A percentile compares a stretch with the other conserved stretches of the same genome.
These are phyloP conservation scores for Trichoderma sp. DNA, from an alignment of 2,329 filamentous ascomycete species.

Conservation along the genomic window DNA sequence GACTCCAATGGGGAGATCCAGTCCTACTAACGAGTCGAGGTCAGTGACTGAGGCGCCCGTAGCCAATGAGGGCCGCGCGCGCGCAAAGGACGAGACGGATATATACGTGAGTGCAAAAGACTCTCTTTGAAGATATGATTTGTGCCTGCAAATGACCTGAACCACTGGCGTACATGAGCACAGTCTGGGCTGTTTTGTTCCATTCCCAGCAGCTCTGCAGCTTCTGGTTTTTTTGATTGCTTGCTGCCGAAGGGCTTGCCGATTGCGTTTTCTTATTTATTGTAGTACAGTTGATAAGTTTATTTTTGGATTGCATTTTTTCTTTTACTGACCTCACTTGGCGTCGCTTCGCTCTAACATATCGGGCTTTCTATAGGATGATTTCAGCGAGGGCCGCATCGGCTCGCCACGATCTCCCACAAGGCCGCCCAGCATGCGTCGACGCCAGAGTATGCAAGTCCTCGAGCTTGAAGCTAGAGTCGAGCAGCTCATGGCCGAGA, in stretches of 20 bases:
- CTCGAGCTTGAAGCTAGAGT: constrained; percentile 86
- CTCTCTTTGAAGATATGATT: constrained; percentile 45
- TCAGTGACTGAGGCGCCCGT: constrained; percentile 58
- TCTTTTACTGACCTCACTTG: background rate
- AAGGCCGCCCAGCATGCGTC: constrained; percentile 91
- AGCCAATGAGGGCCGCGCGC: constrained; percentile 84
- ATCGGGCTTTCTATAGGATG: constrained; percentile 63
- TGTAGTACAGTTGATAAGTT: too few species aligned
- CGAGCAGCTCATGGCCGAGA: constrained; percentile 83
- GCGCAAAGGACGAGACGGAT: constrained; percentile 84
- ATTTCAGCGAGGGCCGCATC: constrained; percentile 83
- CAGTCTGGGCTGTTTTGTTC: background rate
- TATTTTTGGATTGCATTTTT: too few species aligned
- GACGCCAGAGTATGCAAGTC: constrained; percentile 95
- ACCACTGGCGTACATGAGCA: background rate
- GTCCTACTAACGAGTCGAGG: constrained; percentile 24
- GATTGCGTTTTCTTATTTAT: too few species aligned
- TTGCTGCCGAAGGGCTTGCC: constrained; percentile 21
- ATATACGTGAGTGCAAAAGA: constrained; percentile 71
- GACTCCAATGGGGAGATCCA: constrained; percentile 19
- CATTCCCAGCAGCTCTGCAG: constrained; percentile 13
- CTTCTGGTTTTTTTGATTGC: constrained; percentile 19
- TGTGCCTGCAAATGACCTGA: constrained; percentile 19
- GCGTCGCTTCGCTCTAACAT: constrained; percentile 18
- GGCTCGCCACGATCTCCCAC: constrained; percentile 90